A percentile compares a stretch with the other conserved stretches of the same genome.
phyloP scores from a whole-genome alignment of 805 yeast genomes.

The Saturnispora gosingensis region DNA sequence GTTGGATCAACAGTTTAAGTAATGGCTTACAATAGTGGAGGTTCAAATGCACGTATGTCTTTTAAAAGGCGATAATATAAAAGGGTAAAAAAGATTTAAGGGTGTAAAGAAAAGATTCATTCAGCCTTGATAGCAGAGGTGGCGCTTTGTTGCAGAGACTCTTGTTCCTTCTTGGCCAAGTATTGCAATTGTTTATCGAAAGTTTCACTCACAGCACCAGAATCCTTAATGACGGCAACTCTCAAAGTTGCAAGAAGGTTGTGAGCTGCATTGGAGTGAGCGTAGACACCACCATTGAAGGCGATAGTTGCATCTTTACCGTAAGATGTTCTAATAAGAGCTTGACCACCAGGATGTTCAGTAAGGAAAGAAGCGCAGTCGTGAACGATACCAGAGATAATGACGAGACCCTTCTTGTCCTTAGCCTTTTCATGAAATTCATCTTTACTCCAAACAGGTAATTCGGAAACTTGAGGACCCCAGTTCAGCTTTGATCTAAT shows the following conservation, averaged over 20 bases:
- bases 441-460: slow-evolving; percentile 68
- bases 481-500: slow-evolving; percentile 56
- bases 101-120: neutral
- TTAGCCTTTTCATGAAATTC: slow-evolving; percentile 46
- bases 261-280: slow-evolving; percentile 81
- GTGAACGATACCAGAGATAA: slow-evolving; percentile 73
- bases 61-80: neutral
- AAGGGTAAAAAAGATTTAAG: neutral
- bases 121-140: slow-evolving; percentile 1
- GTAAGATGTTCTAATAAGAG: slow-evolving; percentile 56
- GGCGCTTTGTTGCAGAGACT: neutral
- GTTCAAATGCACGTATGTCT: neutral
- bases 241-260: slow-evolving; percentile 75
- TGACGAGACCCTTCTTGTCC: slow-evolving; percentile 48
- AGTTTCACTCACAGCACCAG: slow-evolving; percentile 49
- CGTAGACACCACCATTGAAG: slow-evolving; percentile 79
- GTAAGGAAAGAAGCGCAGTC: slow-evolving; percentile 58
- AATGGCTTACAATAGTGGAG: neutral
- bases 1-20: neutral
- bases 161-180: slow-evolving; percentile 17
- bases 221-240: slow-evolving; percentile 67
- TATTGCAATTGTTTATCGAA: slow-evolving; percentile 36
- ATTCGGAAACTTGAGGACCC: slow-evolving; percentile 59
- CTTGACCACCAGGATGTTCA: slow-evolving; percentile 82
- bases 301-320: slow-evolving; percentile 82